Evolutionary conservation across 2,329 filamentous ascomycete genomes (phyloP), one percentile per base, ranked within the genome.

Genomic region (Endoconidiophora laricicola): DNA sequence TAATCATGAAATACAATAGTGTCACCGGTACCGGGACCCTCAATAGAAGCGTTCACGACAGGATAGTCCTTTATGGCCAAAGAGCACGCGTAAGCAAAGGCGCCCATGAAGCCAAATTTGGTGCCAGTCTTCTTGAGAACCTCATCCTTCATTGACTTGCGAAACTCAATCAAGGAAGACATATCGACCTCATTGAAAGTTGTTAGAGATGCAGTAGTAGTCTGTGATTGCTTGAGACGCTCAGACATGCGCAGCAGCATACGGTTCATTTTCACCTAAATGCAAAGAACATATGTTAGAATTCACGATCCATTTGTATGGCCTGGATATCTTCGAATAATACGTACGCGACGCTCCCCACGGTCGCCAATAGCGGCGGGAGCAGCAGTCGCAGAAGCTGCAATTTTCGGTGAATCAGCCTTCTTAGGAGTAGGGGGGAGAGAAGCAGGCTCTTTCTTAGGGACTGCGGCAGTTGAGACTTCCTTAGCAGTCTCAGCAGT

Each of bases 101-200:
- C 90, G 64, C 87, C 91, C 90, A 98, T 96, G 72, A 96, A 98
- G n/a, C 91, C 91, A 49, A 98, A 81, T 73, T 96, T 98, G 52
- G 96, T 83, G 42, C 88, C 90, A 7, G 86, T 91, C 73, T 90
- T 94, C 76, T 96, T 94, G 52, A 96, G 72, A 20, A 95, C 72
- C 53, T 94, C 88, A 54, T 96, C 90, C 73, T 96, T 96, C 76
- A 96, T 96, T 44, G 87, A 73, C 67, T 94, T 95, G 59, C 91
- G 83, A 72, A 98, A 90, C 55, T 95, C 86, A 83, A 96, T 94
- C 46, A 98, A 73, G 20, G 83, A 86, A 29, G 90, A 94, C 91
- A 98, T 98, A 66, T 98, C 91, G 54, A 98, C 91, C 68, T 96
- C 90, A 66, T 98, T 95, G 76, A 98, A 98, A 23, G 91, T 98